Evolutionary conservation across 192 early-diverging fungal species (phyloP).

Genomic region (Coemansia sp.): DNA sequence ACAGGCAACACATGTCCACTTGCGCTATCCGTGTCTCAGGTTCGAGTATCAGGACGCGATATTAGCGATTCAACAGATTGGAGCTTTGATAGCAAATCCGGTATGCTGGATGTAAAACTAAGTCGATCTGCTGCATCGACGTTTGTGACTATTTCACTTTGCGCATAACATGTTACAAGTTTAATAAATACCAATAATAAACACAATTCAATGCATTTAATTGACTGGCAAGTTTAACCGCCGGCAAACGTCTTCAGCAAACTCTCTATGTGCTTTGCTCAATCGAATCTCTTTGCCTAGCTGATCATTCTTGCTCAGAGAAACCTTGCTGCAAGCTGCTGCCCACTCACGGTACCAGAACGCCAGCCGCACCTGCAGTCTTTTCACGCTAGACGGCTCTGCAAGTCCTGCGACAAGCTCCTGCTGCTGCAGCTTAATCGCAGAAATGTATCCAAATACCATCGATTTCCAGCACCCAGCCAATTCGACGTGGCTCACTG

Average conservation of each 20-base stretch:
- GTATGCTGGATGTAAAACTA: slow-evolving; percentile 6
- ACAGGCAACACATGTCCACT: not conserved
- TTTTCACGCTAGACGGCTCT: not conserved
- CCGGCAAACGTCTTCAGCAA: not conserved
- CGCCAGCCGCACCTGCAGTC: slow-evolving; percentile 18
- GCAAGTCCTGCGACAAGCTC: not conserved
- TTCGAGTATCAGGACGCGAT: slow-evolving; percentile 20
- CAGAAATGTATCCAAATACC: slow-evolving; percentile 30
- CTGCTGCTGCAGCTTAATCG: slow-evolving; percentile 14
- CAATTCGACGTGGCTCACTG: slow-evolving; percentile 15
- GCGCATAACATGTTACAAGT: too few relatives aligned
- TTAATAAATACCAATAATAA: not conserved
- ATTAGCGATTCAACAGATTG: slow-evolving; percentile 2
- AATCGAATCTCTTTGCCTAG: not conserved
- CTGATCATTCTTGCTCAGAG: not conserved
- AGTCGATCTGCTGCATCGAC: not conserved
- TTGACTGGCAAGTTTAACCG: not conserved
- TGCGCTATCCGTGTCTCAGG: slow-evolving; percentile 9
- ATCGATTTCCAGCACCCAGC: slow-evolving; percentile 35
- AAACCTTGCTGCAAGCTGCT: slow-evolving; percentile 1
- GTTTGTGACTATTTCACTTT: too few relatives aligned
- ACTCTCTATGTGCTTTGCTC: not conserved
- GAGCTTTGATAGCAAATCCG: slow-evolving; percentile 7
- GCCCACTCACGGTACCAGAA: slow-evolving; percentile 35
- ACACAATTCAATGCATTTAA: not conserved